Conservation (phyloP, 805 yeast genomes). For the Wickerhamiella nectarea region DNA sequence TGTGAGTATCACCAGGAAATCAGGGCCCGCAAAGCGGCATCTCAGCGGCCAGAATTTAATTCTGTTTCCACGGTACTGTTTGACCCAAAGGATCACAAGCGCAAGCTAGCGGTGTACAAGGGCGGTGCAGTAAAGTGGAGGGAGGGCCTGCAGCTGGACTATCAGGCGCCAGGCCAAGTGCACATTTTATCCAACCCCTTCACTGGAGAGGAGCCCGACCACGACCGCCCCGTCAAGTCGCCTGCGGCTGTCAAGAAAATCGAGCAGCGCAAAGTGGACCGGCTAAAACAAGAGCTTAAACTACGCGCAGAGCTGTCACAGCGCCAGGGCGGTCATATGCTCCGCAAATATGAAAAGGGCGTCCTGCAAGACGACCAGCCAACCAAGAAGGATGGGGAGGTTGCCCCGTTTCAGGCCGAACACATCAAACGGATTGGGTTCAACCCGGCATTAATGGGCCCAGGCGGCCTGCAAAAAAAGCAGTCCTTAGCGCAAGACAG, state of each 20-base stretch:
- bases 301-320: slow-evolving; percentile 27
- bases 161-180: slow-evolving; percentile 19
- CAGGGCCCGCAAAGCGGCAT: slow-evolving; percentile 36
- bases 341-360: slow-evolving; percentile 20
- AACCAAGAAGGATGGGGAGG: too few relatives aligned
- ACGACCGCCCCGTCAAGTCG: background rate
- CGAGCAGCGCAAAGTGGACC: slow-evolving; percentile 18
- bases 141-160: slow-evolving; percentile 21
- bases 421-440: slow-evolving; percentile 21
- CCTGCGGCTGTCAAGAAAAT: slow-evolving; percentile 19
- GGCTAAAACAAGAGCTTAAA: slow-evolving; percentile 20
- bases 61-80: slow-evolving; percentile 39
- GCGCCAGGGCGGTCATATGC: slow-evolving; percentile 18
- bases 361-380: too few relatives aligned
- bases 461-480: background rate
- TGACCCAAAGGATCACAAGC: slow-evolving; percentile 38
- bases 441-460: slow-evolving; percentile 15
- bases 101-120: slow-evolving; percentile 31
- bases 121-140: slow-evolving; percentile 25
- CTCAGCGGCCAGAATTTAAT: slow-evolving; percentile 66
- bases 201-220: background rate
- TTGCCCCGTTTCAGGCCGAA: slow-evolving; percentile 16
- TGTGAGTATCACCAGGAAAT: slow-evolving; percentile 65
- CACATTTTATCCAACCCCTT: slow-evolving; percentile 9
- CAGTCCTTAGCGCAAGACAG: slow-evolving; percentile 4